These are phyloP conservation scores for Rhinocladiella similis DNA, from an alignment of 2,329 filamentous ascomycete species.

Conservation along the genomic window DNA sequence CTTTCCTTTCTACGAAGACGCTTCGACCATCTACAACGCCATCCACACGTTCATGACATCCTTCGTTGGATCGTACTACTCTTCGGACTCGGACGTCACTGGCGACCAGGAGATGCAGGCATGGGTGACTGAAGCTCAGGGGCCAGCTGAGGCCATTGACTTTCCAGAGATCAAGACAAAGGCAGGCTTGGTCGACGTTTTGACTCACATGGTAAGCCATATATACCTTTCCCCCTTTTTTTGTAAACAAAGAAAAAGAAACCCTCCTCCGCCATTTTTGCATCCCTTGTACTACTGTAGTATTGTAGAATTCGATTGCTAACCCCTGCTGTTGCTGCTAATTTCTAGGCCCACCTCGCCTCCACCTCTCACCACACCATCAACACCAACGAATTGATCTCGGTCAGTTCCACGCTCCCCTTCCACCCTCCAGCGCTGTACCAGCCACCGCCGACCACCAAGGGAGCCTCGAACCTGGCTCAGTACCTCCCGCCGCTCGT, in stretches of 20 bases:
- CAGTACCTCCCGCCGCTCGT: conserved; percentile 7
- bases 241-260: not conserved
- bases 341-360: conserved; percentile 6
- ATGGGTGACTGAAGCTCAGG: conserved; percentile 10
- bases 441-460: conserved; percentile 7
- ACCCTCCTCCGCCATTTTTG: not conserved
- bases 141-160: conserved; percentile 11
- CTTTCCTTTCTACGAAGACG: conserved; percentile 16
- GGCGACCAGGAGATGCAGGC: conserved; percentile 13
- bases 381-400: conserved; percentile 12
- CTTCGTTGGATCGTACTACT: conserved; percentile 13
- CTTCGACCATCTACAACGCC: conserved; percentile 9
- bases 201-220: conserved; percentile 12
- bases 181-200: conserved; percentile 7
- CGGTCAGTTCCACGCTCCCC: conserved; percentile 9
- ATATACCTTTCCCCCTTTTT: too few relatives aligned
- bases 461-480: conserved; percentile 7
- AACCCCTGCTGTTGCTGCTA: too few relatives aligned
- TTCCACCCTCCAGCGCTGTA: conserved; percentile 9
- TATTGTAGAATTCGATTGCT: too few relatives aligned
- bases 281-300: too few relatives aligned
- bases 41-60: conserved; percentile 14
- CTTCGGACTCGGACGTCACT: conserved; percentile 6
- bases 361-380: conserved; percentile 15
- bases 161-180: conserved; percentile 8